phyloP scores from a whole-genome alignment of 768 basidiomycete genomes.

The Psilocybe sp. region DNA sequence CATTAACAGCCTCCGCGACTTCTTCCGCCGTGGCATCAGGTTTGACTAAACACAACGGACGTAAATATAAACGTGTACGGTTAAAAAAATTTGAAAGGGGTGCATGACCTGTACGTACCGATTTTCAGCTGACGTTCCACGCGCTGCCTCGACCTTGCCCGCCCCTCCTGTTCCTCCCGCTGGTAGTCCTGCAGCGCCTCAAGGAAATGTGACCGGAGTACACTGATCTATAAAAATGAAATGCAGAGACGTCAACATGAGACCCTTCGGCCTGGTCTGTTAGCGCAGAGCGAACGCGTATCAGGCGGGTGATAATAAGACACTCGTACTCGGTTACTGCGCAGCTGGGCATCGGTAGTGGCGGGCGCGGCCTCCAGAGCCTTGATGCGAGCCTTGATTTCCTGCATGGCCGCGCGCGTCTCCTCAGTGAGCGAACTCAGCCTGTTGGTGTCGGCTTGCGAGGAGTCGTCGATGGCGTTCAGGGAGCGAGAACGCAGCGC shows the following conservation, averaged over 20 bases:
- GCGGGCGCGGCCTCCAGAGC: slow-evolving; percentile 38
- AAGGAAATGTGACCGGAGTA: slow-evolving; percentile 67
- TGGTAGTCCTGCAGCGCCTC: slow-evolving; percentile 80
- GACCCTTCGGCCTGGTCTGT: background rate
- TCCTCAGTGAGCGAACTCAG: slow-evolving; percentile 59
- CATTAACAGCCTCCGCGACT: slow-evolving; percentile 66
- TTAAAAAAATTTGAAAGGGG: background rate
- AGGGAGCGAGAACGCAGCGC: slow-evolving; percentile 36
- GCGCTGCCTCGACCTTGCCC: slow-evolving; percentile 60
- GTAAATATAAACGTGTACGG: too few species aligned
- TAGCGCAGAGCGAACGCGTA: background rate
- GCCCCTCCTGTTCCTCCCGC: slow-evolving; percentile 68
- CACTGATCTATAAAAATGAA: slow-evolving; percentile 38
- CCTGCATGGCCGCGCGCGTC: slow-evolving; percentile 55
- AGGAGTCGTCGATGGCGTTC: slow-evolving; percentile 30
- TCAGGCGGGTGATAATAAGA: too few species aligned
- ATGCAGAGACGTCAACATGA: background rate
- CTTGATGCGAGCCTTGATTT: slow-evolving; percentile 59
- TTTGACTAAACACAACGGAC: slow-evolving; percentile 52
- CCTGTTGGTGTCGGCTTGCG: slow-evolving; percentile 26
- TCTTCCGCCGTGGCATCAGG: slow-evolving; percentile 85
- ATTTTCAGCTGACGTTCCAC: slow-evolving; percentile 79
- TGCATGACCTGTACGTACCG: slow-evolving; percentile 37
- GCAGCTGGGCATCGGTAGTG: slow-evolving; percentile 32
- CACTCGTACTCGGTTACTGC: slow-evolving; percentile 34